Conservation (phyloP, 805 yeast genomes). For the Teunomyces lycoperdinae region DNA sequence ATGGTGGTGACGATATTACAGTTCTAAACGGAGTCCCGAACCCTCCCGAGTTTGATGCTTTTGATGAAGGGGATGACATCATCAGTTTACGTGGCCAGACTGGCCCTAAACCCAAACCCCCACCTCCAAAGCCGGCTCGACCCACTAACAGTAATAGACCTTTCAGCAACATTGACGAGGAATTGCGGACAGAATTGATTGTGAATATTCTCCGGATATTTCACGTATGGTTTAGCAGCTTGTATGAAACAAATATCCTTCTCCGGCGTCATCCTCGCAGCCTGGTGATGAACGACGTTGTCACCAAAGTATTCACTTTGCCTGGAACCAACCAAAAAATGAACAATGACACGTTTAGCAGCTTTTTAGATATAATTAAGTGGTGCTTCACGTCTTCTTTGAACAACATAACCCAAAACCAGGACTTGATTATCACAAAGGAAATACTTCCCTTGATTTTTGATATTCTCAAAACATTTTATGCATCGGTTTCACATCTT, state of each 20-base stretch:
- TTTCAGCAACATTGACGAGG: constrained; percentile 19
- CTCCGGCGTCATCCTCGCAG: constrained; percentile 1
- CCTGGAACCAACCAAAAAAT: constrained; percentile 15
- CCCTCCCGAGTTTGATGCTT: background rate
- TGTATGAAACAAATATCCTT: constrained; percentile 9
- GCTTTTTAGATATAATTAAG: constrained; percentile 16
- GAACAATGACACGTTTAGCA: constrained; percentile 12
- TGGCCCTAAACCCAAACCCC: background rate
- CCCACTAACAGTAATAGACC: background rate
- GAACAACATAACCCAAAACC: constrained; percentile 11
- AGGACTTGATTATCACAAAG: constrained; percentile 19
- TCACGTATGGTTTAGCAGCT: constrained; percentile 19
- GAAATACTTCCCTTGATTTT: constrained; percentile 24
- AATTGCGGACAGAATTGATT: constrained; percentile 19
- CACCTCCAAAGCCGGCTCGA: background rate
- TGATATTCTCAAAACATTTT: constrained; percentile 23
- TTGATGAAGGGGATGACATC: constrained; percentile 22
- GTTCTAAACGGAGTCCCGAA: constrained; percentile 11
- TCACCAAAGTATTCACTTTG: constrained; percentile 16
- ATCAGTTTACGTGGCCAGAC: constrained; percentile 14
- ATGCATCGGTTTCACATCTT: constrained; percentile 13
- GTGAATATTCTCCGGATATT: constrained; percentile 21
- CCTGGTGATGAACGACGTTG: constrained; percentile 9
- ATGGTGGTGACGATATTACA: constrained; percentile 23
- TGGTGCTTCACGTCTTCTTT: constrained; percentile 15